Evolutionary conservation across 345 rosid species (phyloP).

Genomic region (Acer saccharum): DNA sequence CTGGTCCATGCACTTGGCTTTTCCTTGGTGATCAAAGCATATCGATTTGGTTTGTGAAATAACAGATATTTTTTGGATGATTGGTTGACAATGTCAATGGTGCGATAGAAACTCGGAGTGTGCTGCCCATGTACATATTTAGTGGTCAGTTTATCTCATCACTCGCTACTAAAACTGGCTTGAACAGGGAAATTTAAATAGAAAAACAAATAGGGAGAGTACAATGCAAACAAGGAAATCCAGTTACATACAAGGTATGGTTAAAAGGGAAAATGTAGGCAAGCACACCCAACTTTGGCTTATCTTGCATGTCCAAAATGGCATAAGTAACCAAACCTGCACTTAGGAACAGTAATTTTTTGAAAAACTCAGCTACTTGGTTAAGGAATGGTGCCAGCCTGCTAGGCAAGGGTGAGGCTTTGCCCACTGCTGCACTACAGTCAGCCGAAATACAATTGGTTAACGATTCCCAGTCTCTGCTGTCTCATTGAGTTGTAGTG

Average conservation of each 20-base stretch:
- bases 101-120: not conserved
- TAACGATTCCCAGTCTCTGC: not conserved
- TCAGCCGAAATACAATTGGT: not conserved
- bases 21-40: not conserved
- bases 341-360: not conserved
- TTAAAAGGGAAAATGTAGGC: slow-evolving; percentile 4
- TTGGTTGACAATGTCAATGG: not conserved
- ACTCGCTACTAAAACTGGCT: not conserved
- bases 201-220: not conserved
- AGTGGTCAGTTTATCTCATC: slow-evolving; percentile 3
- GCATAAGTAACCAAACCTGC: not conserved
- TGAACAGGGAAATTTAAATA: not conserved
- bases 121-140: not conserved
- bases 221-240: not conserved
- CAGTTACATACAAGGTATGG: not conserved
- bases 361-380: not conserved
- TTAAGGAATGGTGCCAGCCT: not conserved
- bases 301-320: not conserved
- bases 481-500: too few species aligned
- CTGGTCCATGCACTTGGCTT: not conserved
- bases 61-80: not conserved
- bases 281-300: not conserved
- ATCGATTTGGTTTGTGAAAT: not conserved
- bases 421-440: not conserved
- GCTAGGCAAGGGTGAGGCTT: too few species aligned